Conservation (phyloP, 1,139 yeast genomes). For the Casaregolazyma lundiana region DNA sequence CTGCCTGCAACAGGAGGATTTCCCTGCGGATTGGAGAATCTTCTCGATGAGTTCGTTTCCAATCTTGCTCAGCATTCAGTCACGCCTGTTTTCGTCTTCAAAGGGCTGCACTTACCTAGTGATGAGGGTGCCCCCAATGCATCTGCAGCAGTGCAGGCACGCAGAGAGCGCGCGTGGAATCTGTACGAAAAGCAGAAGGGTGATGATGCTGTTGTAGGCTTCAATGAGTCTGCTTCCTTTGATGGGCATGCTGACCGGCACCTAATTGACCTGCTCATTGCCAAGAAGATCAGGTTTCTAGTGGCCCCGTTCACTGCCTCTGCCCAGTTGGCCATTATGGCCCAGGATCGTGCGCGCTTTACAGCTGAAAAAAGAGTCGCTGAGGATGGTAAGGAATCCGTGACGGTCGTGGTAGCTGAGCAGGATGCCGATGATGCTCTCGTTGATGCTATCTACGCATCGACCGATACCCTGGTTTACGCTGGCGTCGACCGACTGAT, state of each 20-base stretch:
- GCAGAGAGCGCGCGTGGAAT: conserved; percentile 36
- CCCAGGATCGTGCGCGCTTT: conserved; percentile 7
- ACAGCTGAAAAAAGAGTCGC: conserved; percentile 1
- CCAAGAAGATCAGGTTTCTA: conserved; percentile 57
- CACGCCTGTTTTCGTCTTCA: conserved; percentile 71
- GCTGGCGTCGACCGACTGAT: conserved; percentile 65
- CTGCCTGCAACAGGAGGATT: conserved; percentile 81
- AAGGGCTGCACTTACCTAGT: conserved; percentile 43
- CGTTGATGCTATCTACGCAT: conserved; percentile 78
- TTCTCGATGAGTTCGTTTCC: conserved; percentile 57
- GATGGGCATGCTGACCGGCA: conserved; percentile 34
- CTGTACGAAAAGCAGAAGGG: conserved; percentile 33
- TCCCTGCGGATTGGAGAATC: conserved; percentile 57
- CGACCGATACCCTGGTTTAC: conserved; percentile 69
- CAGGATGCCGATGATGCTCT: conserved; percentile 34
- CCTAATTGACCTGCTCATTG: conserved; percentile 54
- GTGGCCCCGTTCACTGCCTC: conserved; percentile 83
- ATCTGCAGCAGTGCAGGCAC: conserved; percentile 14
- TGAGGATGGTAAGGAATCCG: conserved; percentile 6
- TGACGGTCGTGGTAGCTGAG: conserved; percentile 2
- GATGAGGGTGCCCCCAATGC: conserved; percentile 21
- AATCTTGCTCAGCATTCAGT: conserved; percentile 58
- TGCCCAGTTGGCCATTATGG: conserved; percentile 67
- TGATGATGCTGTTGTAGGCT: conserved; percentile 32
- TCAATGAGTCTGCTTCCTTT: conserved; percentile 26